These are phyloP conservation scores for Ophiosphaerella narmari DNA, from an alignment of 2,329 filamentous ascomycete species.

Conservation along the genomic window DNA sequence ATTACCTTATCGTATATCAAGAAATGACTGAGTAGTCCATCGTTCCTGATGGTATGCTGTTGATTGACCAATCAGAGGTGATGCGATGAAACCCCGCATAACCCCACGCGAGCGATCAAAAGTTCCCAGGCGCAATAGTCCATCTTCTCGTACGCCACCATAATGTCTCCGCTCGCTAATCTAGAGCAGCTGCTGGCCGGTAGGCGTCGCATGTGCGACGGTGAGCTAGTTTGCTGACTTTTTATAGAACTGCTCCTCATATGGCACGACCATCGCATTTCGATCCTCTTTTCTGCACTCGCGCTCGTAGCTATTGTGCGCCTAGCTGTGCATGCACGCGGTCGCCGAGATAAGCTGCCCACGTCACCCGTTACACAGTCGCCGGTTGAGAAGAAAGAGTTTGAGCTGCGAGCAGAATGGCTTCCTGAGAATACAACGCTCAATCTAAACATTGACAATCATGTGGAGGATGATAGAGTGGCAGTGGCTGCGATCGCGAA, in stretches of 20 bases:
- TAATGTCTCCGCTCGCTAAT: slow-evolving; percentile 17
- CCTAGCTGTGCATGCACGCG: slow-evolving; percentile 31
- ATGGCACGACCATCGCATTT: slow-evolving; percentile 44
- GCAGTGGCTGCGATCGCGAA: slow-evolving; percentile 26
- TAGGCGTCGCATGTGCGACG: background rate
- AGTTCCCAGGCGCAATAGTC: slow-evolving; percentile 14
- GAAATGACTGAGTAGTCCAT: no score
- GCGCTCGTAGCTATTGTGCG: slow-evolving; percentile 36
- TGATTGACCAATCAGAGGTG: slow-evolving; percentile 10
- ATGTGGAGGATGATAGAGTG: slow-evolving; percentile 33
- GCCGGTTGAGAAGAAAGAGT: slow-evolving; percentile 36
- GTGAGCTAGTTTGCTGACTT: slow-evolving; percentile 1
- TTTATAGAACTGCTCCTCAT: slow-evolving; percentile 40
- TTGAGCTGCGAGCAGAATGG: slow-evolving; percentile 42
- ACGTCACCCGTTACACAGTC: slow-evolving; percentile 38
- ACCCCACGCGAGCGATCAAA: slow-evolving; percentile 26
- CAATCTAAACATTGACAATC: slow-evolving; percentile 32
- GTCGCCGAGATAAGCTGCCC: slow-evolving; percentile 34
- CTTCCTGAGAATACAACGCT: slow-evolving; percentile 40
- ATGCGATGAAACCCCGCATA: slow-evolving; percentile 14
- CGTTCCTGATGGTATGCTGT: no score
- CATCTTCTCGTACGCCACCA: slow-evolving; percentile 3
- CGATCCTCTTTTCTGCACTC: slow-evolving; percentile 39
- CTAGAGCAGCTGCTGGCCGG: slow-evolving; percentile 24
- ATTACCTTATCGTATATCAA: no score